Evolutionary conservation across 78 protist genomes (phyloP).

Genomic region (Chrysochromulina parva): DNA sequence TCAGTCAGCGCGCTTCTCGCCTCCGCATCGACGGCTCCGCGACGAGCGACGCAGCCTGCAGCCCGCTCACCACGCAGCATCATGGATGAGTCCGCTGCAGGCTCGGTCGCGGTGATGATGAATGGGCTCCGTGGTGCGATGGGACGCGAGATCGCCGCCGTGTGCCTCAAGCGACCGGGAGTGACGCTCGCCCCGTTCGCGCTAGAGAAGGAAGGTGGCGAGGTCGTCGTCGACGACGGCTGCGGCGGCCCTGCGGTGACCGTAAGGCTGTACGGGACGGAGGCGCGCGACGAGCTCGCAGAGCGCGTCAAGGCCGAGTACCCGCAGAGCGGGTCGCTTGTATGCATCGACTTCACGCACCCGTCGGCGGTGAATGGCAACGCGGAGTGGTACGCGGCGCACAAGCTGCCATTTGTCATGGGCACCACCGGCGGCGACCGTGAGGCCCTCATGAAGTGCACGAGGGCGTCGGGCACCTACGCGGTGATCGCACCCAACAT

Average conservation of each 20-base stretch:
- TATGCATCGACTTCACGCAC: constrained; percentile 24
- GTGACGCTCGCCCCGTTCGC: background rate
- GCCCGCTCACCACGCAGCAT: too few species aligned
- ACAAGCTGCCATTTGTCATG: background rate
- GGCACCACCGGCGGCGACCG: constrained; percentile 35
- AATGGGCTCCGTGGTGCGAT: constrained; percentile 32
- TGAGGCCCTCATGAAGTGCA: background rate
- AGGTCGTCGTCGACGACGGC: background rate
- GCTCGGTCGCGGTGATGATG: background rate
- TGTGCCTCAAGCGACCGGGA: background rate
- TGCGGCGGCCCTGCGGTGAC: background rate
- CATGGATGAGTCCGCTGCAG: too few species aligned
- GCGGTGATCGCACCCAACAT: constrained; percentile 17
- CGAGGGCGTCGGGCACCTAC: background rate
- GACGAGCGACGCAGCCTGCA: too few species aligned
- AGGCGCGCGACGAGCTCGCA: background rate
- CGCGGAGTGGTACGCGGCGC: constrained; percentile 14
- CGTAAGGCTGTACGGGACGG: background rate
- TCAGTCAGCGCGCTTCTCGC: too few species aligned
- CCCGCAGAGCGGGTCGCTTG: background rate
- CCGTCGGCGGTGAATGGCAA: constrained; percentile 23
- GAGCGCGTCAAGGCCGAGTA: too few species aligned
- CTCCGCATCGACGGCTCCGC: too few species aligned
- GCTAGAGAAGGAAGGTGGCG: background rate
- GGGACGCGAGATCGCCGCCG: background rate